These are phyloP conservation scores for Aristolochia californica DNA, from an alignment of 164 flowering plant genomes.

Conservation along the genomic window DNA sequence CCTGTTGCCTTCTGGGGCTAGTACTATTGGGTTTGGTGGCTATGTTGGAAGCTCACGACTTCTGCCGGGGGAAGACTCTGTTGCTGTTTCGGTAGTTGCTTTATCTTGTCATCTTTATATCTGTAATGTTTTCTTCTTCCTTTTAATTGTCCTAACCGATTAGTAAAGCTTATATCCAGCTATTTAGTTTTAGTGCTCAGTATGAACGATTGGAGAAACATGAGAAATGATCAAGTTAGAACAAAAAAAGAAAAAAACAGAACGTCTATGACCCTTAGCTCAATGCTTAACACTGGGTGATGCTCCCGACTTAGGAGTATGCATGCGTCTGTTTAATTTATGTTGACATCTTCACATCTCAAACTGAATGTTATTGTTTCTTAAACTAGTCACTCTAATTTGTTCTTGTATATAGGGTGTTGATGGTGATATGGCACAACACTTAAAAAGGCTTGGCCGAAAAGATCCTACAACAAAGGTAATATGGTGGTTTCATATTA, in stretches of 20 bases:
- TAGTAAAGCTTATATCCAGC: not conserved
- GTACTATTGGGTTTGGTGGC: slow-evolving; percentile 83
- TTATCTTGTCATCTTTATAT: no score
- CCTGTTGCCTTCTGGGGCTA: slow-evolving; percentile 49
- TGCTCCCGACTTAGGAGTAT: no score
- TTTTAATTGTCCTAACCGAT: not conserved
- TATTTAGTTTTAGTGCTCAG: not conserved
- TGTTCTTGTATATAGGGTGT: slow-evolving; percentile 41
- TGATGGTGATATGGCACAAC: slow-evolving; percentile 77
- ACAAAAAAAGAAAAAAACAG: no score
- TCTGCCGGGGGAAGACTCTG: slow-evolving; percentile 32
- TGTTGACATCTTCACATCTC: not conserved
- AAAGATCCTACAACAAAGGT: slow-evolving; percentile 96
- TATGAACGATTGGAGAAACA: not conserved
- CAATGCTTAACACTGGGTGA: no score
- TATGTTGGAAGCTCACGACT: slow-evolving; percentile 74
- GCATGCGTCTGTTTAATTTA: no score
- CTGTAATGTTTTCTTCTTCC: not conserved
- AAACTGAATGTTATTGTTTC: no score
- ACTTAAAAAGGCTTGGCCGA: slow-evolving; percentile 78
- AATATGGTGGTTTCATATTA: slow-evolving; percentile 1
- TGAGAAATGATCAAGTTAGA: not conserved
- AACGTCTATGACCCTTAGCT: no score
- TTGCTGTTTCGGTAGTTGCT: slow-evolving; percentile 20
- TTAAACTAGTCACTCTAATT: not conserved